Base-by-base conservation (phyloP, 2,329 filamentous ascomycete species). In the Reticulascus tulasneorum region DNA sequence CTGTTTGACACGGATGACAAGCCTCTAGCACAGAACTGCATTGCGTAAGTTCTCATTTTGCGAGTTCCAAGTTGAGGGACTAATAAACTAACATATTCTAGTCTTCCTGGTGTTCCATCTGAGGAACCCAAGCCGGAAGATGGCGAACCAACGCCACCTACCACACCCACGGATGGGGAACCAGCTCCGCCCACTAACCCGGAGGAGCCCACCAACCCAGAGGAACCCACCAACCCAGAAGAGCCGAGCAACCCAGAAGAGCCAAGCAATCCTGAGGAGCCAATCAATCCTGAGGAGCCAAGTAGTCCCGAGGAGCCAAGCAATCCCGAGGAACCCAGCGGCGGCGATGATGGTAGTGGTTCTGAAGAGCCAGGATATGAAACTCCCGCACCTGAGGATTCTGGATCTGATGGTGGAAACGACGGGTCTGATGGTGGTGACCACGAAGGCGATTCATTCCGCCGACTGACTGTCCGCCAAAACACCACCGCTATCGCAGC, bases 1-100 rank as follows among this genome's bases (percentile, higher is more conserved):
- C 35, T 53, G 4, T 20, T 50, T n/a, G 52, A 58, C 21, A 51
- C 50, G 1, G 32, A 44, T 5, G 44, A 53, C 19, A 43, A 41
- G 25, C 15, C 31, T 9, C 37, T 55, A 7, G 32, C 42, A 5
- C 43, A 37, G 8, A 36, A 33, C 10, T 57, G 53, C 34, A 43
- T 56, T 23, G 26, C 37, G 49, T 48, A 38, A 51, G 51, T 37
- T n/a, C 7, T 9, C 24, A 9, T 21, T 8, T 9, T 11, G 28
- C 15, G n/a, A 7, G 16, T 9, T 9, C 7, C n/a, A n/a, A n/a
- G n/a, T 20, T 18, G 13, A 19, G 16, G 27, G 8, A 12, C n/a
- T n/a, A n/a, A 20, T 15, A 10, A 7, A 32, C 20, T 32, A 16
- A 32, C 29, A 23, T 7, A 10, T 9, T 12, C n/a, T 16, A 32